Base-by-base conservation (phyloP, 805 yeast genomes). In the Lachancea lanzarotensis region DNA sequence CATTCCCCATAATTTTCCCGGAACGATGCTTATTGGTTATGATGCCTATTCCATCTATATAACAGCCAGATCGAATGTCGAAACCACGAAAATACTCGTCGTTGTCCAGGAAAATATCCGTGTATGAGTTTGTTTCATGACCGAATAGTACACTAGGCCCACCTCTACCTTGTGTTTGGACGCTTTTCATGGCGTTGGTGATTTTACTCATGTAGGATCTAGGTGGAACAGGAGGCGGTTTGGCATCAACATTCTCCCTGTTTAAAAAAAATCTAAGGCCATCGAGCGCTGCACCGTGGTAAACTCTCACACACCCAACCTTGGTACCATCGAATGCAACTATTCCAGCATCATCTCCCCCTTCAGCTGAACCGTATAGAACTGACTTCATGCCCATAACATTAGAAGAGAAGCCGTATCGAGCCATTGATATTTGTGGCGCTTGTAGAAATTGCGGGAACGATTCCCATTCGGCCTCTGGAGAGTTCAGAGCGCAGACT, bases 11-110 rank as follows among this genome's bases (percentile, higher is more conserved):
- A 72, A 77, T 65, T 1, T 71, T 72, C 33, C 83, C 75, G 1
- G 68, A 54, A 48, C 80, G 69, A 1, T 83, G 84, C 3, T 59
- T 58, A 45, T 67, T 69, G 2, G 95, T 84, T 16, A 79, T 70
- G 29, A 93, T 67, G 58, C 85, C 93, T 18, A 87, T 68, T 1
- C 83, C 96, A 69, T 93, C 98, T 4, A 93, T 70, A 97, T 98
- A 93, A 1, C 73, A 79, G 10, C 98, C 98, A 35, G 79, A 71
- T 51, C 95, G 72, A 38, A 88, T 66, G 35, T 74, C 71, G 44
- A 90, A 67, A 20, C 82, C 83, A 2, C 70, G 60, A 7, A 91
- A 67, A 9, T 52, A 47, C 58, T 91, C 96, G 38, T 79, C 85
- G 0, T 60, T 61, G 2, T 68, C 67, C n/a, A 89, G 54, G 1